Conservation (phyloP, 768 basidiomycete genomes). For the Strobilomyces confusus region DNA sequence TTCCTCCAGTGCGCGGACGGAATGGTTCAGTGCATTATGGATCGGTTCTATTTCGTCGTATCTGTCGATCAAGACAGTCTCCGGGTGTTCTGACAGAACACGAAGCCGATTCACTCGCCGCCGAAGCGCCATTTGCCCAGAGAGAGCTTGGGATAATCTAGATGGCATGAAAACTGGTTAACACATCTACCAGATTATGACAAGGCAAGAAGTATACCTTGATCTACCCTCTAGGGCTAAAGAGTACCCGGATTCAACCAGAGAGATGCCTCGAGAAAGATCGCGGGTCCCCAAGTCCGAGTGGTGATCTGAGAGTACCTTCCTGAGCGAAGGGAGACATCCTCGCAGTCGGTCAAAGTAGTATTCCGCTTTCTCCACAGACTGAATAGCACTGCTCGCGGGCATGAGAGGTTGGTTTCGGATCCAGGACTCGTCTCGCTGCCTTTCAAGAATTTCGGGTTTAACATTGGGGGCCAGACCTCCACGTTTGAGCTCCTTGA, state of each 20-base stretch:
- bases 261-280: slow-evolving; percentile 69
- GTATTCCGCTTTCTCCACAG: slow-evolving; percentile 45
- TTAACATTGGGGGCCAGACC: slow-evolving; percentile 74
- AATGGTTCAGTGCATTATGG: slow-evolving; percentile 13
- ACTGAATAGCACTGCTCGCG: slow-evolving; percentile 15
- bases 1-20: slow-evolving; percentile 36
- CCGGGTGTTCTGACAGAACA: slow-evolving; percentile 16
- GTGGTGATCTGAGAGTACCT: slow-evolving; percentile 65
- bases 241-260: slow-evolving; percentile 75
- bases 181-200: background rate
- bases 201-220: slow-evolving; percentile 45
- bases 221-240: slow-evolving; percentile 60
- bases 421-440: slow-evolving; percentile 57
- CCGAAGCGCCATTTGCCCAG: slow-evolving; percentile 11
- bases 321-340: slow-evolving; percentile 62
- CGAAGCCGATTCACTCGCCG: slow-evolving; percentile 19
- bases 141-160: slow-evolving; percentile 21
- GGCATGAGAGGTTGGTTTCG: slow-evolving; percentile 54
- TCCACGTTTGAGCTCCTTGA: slow-evolving; percentile 80
- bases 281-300: slow-evolving; percentile 84
- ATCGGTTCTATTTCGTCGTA: slow-evolving; percentile 16
- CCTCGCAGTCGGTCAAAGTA: slow-evolving; percentile 65
- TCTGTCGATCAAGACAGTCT: slow-evolving; percentile 19
- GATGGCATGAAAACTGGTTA: background rate
- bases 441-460: slow-evolving; percentile 58